Evolutionary conservation across 768 basidiomycete species (phyloP).

Genomic region (Royoungia palumana): DNA sequence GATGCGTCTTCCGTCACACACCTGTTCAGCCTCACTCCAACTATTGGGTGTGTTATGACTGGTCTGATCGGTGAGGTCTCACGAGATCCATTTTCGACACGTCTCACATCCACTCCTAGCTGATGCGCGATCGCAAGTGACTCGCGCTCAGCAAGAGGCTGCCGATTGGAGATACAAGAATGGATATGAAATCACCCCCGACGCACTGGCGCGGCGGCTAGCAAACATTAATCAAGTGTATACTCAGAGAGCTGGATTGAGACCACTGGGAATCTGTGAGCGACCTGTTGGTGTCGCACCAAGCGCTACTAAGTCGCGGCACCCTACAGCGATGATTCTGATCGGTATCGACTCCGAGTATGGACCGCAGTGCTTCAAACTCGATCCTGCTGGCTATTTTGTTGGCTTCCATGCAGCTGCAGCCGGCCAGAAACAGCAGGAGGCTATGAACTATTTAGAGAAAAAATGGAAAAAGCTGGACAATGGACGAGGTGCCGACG

Average conservation of each 20-base stretch:
- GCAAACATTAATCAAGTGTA: conserved; percentile 99
- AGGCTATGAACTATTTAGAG: conserved; percentile 97
- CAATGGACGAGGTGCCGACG: conserved; percentile 72
- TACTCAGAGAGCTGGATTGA: conserved; percentile 96
- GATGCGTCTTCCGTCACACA: conserved; percentile 94
- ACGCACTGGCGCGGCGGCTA: conserved; percentile 88
- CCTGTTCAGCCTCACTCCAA: conserved; percentile 92
- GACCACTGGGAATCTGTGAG: conserved; percentile 92
- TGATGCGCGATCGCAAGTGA: conserved; percentile 88
- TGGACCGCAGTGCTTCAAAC: conserved; percentile 97
- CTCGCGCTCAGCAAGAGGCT: conserved; percentile 83
- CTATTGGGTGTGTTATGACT: conserved; percentile 97
- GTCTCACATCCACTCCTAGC: conserved; percentile 44
- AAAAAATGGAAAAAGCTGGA: conserved; percentile 98
- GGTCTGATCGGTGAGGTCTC: conserved; percentile 78
- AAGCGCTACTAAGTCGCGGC: conserved; percentile 1
- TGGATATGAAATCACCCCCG: conserved; percentile 97
- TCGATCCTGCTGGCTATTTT: conserved; percentile 98
- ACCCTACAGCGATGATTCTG: conserved; percentile 80
- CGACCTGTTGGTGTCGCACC: neutral
- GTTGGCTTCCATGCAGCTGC: conserved; percentile 98
- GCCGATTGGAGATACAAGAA: conserved; percentile 94
- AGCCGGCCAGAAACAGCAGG: conserved; percentile 95
- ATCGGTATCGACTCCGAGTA: conserved; percentile 89
- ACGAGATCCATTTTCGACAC: neutral